Evolutionary conservation across 352 stramenopile genomes (phyloP).

Genomic region (Phytophthora fragariae): DNA sequence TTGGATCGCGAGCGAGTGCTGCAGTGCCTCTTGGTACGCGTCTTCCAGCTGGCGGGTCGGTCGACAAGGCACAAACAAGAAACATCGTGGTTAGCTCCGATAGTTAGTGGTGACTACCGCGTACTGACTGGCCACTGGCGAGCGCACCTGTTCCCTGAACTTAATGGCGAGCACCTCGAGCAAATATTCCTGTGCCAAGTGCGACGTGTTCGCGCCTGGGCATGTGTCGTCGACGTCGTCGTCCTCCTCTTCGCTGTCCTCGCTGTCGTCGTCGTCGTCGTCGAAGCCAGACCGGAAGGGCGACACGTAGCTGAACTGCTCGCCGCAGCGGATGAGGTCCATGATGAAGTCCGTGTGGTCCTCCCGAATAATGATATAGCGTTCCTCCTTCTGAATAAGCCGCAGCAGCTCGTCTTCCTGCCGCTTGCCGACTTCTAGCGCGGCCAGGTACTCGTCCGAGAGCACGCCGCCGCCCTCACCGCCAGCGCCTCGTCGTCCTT

Average conservation of each 20-base stretch:
- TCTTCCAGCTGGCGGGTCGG: slow-evolving; percentile 57
- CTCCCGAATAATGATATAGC: slow-evolving; percentile 87
- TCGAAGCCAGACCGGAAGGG: slow-evolving; percentile 50
- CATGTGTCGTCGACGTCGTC: slow-evolving; percentile 77
- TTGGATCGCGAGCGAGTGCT: slow-evolving; percentile 79
- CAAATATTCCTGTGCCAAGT: slow-evolving; percentile 80
- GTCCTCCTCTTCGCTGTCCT: slow-evolving; percentile 51
- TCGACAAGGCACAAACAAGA: slow-evolving; percentile 11
- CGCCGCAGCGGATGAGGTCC: slow-evolving; percentile 79
- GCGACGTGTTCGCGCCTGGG: slow-evolving; percentile 77
- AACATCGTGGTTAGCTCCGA: slow-evolving; percentile 21
- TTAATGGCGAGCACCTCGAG: slow-evolving; percentile 83
- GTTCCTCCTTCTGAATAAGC: slow-evolving; percentile 82
- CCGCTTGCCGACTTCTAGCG: slow-evolving; percentile 68
- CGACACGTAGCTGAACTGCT: slow-evolving; percentile 78
- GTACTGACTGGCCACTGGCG: no score
- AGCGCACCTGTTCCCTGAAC: slow-evolving; percentile 77
- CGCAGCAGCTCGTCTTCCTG: slow-evolving; percentile 77
- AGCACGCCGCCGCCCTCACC: slow-evolving; percentile 43
- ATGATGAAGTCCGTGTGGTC: slow-evolving; percentile 86
- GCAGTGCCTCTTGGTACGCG: slow-evolving; percentile 79
- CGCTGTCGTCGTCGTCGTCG: slow-evolving; percentile 42
- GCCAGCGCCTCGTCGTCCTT: slow-evolving; percentile 33
- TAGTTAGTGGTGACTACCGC: no score
- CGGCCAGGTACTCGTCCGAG: slow-evolving; percentile 72